Conservation (phyloP, 2,329 filamentous ascomycete genomes). For the Beauveria brongniartii region DNA sequence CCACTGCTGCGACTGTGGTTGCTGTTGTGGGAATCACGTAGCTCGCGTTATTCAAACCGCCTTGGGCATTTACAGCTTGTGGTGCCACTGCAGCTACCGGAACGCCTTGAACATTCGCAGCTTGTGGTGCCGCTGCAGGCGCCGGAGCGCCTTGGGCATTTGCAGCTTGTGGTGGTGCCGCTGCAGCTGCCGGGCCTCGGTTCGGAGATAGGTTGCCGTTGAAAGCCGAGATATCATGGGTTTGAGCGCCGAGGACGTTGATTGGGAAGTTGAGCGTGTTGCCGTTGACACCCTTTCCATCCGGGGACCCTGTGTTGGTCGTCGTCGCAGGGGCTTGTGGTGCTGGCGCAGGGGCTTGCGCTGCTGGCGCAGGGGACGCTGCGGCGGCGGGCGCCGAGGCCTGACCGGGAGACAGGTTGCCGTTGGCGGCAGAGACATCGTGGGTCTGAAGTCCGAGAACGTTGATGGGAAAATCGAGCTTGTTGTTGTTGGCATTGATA, state of each 20-base stretch:
- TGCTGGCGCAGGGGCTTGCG: background rate
- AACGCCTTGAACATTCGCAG: too few species aligned
- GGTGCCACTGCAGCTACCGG: too few species aligned
- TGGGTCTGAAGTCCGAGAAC: conserved; percentile 1
- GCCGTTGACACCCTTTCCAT: background rate
- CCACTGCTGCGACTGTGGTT: too few species aligned
- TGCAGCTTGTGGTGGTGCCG: too few species aligned
- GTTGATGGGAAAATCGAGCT: background rate
- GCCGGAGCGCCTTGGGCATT: too few species aligned
- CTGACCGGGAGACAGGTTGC: background rate
- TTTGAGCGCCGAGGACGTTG: background rate
- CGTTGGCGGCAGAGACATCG: background rate
- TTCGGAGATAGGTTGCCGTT: background rate
- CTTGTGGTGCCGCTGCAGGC: too few species aligned
- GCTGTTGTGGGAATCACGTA: too few species aligned
- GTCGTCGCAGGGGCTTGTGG: background rate
- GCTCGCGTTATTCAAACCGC: too few species aligned
- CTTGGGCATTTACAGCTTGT: too few species aligned
- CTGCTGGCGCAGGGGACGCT: background rate
- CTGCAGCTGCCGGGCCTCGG: background rate
- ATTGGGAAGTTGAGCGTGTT: background rate
- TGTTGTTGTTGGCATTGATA: background rate
- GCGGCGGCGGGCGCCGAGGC: background rate
- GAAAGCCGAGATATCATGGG: background rate
- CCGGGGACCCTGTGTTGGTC: too few species aligned